Conservation (phyloP, 106 monocot genomes). For the Phalaenopsis aphrodite region DNA sequence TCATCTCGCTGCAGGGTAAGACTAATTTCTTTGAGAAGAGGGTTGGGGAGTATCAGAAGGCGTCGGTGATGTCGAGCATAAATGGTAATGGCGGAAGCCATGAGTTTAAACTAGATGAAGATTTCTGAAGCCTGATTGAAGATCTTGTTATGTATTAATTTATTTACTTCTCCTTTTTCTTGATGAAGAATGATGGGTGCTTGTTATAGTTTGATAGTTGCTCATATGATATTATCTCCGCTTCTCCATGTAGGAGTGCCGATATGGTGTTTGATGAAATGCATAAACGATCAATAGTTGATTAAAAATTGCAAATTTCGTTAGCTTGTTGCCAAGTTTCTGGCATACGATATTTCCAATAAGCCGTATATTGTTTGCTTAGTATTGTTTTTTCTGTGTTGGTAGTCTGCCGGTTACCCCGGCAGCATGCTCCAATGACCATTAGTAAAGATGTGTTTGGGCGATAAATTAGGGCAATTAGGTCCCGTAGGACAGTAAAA, state of each 20-base stretch:
- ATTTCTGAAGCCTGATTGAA: conserved; percentile 35
- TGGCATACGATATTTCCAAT: no score
- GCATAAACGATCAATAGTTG: not conserved
- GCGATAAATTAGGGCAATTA: no score
- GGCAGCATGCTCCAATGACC: no score
- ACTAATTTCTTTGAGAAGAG: conserved; percentile 65
- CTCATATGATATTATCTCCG: not conserved
- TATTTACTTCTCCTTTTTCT: not conserved
- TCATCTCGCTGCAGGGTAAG: conserved; percentile 67
- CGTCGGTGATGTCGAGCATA: conserved; percentile 60
- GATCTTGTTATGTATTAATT: not conserved
- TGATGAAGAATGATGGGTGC: not conserved
- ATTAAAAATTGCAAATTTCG: not conserved
- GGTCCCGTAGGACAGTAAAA: no score
- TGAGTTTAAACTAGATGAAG: conserved; percentile 58
- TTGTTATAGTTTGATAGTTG: not conserved
- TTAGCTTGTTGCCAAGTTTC: no score
- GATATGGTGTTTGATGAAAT: not conserved
- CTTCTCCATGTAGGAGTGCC: not conserved
- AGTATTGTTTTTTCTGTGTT: no score
- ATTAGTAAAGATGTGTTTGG: no score
- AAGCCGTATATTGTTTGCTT: no score
- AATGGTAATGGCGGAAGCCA: conserved; percentile 20
- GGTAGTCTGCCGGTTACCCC: no score
- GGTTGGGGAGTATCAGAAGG: conserved; percentile 70